Conservation (phyloP, 495 filamentous ascomycete genomes). For the Penicillium argentinense region DNA sequence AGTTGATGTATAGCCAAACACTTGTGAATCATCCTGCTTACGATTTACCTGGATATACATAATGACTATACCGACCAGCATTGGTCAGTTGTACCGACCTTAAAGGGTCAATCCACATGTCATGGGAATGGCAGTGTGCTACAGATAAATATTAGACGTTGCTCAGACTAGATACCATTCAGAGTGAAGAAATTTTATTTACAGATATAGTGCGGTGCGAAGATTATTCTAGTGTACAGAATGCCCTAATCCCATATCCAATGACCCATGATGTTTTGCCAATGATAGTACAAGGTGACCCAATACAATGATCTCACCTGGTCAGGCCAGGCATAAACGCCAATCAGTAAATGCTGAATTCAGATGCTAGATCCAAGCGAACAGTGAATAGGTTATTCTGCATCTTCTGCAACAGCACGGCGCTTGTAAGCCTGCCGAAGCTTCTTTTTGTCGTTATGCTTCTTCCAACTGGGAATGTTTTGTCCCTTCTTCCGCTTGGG, state of each 20-base stretch:
- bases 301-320: background rate
- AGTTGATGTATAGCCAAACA: too few relatives aligned
- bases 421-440: constrained; percentile 42
- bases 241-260: constrained; percentile 8
- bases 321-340: constrained; percentile 9
- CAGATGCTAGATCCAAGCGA: too few relatives aligned
- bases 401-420: constrained; percentile 25
- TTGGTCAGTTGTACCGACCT: too few relatives aligned
- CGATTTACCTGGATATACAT: too few relatives aligned
- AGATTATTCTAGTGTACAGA: constrained; percentile 24
- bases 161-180: background rate
- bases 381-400: constrained; percentile 5
- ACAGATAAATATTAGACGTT: too few relatives aligned
- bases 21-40: too few relatives aligned
- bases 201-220: constrained; percentile 18
- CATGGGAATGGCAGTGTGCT: too few relatives aligned
- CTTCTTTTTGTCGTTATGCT: constrained; percentile 44
- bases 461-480: constrained; percentile 49
- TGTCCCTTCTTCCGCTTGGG: constrained; percentile 39
- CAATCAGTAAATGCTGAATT: too few relatives aligned
- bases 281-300: background rate
- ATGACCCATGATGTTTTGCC: constrained; percentile 5
- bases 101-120: too few relatives aligned
- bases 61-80: too few relatives aligned
- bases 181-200: constrained; percentile 24